Evolutionary conservation across 2,329 filamentous ascomycete genomes (phyloP), one percentile per base, ranked within the genome.

Genomic region (Penicillium sp.): DNA sequence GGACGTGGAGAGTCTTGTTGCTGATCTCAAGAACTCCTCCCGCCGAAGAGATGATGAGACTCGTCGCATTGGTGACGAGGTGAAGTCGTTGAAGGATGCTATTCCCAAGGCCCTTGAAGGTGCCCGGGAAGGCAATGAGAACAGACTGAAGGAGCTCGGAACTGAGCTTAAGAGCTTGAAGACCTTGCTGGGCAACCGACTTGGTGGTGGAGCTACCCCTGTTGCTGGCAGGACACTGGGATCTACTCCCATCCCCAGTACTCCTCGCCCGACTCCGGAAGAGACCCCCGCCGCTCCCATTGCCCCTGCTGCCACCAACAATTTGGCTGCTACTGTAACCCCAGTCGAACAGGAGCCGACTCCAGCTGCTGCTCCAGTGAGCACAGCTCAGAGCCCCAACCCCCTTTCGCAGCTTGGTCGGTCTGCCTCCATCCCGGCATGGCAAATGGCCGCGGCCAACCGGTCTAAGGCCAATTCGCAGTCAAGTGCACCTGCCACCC

Each of bases 81-180:
- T 99, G 49, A 85, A 88, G 63, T 84, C 84, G 12, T 80, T 99
- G 55, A 89, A 93, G 72, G 89, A 92, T 62, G 80, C 89, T 49
- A 91, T 99, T 52, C 94, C 95, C 8, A 90, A 89, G 73, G 92
- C 92, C 2, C 83, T 99, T 67, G 87, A 94, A 61, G 88, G 88
- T 50, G 91, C 97, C 69, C 93, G 93, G 75, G 89, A 93, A 59
- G 82, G 85, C 51, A 90, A 89, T 26, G 92, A 97, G 69, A 83
- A 80, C 62, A 83, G 91, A 46, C 78, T 99, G 56, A 88, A 87
- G 73, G 94, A 97, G 66, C 84, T 99, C 62, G 89, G 90, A 63
- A 84, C 82, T 7, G 94, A 99, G 75, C 81, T 99, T 66, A 91
- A 89, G 79, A 97, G 92, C 71, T 78, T 99, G 67, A 97, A 97